These are phyloP conservation scores for Heimioporus sp. DNA, from an alignment of 768 basidiomycete genomes.

Conservation along the genomic window DNA sequence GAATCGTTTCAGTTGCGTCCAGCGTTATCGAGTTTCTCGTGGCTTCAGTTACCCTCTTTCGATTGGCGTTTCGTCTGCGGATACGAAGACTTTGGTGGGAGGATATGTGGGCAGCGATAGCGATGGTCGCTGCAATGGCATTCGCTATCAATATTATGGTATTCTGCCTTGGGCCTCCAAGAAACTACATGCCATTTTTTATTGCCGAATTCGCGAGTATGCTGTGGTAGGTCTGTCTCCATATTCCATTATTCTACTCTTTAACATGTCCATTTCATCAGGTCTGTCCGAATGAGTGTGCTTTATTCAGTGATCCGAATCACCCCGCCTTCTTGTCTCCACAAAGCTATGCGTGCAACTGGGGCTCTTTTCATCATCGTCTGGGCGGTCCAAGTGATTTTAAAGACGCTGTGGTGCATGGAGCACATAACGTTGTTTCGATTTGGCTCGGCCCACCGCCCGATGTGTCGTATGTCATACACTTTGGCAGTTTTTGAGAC, in stretches of 20 bases:
- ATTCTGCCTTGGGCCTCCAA: neutral
- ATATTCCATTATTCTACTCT: neutral
- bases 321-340: neutral
- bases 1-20: neutral
- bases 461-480: neutral
- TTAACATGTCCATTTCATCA: neutral
- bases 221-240: constrained; percentile 5
- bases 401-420: constrained; percentile 1
- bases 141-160: neutral
- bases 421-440: too few relatives aligned
- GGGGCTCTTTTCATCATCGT: constrained; percentile 3
- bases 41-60: constrained; percentile 1
- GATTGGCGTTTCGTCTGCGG: constrained; percentile 3
- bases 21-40: neutral
- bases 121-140: neutral
- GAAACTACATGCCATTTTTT: too few relatives aligned
- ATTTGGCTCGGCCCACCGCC: too few relatives aligned
- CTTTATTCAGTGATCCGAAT: constrained; percentile 15
- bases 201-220: neutral
- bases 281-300: constrained; percentile 12
- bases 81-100: constrained; percentile 16
- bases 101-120: constrained; percentile 9
- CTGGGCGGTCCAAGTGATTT: neutral
- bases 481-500: constrained; percentile 5
- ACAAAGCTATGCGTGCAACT: neutral